Evolutionary conservation across 2,329 filamentous ascomycete genomes (phyloP), one percentile per base, ranked within the genome.

Genomic region (Colletotrichum theobromicola): DNA sequence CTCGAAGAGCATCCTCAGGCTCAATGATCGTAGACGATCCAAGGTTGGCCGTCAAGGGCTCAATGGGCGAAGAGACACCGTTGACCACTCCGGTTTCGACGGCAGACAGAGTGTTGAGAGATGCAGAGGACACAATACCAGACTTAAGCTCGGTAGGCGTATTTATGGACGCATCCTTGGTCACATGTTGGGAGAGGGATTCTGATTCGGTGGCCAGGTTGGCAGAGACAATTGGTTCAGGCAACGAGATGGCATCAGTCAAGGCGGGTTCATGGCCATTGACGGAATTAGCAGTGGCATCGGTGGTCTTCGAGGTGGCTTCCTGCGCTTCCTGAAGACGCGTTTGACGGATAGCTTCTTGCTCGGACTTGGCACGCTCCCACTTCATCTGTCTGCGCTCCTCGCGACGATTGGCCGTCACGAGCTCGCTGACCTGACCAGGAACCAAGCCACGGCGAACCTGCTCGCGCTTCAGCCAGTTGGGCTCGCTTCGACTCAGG

Each of bases 401-500:
- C 77, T 94, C 92, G 80, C 97, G 90, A 75, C 97, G 89, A 78
- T 92, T 89, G 46, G 90, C 89, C 4, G 96, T 99, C 67, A 92
- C 87, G 75, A 97, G 93, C 84, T 98, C 96, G 78, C 94, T 96
- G 57, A 97, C 97, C 77, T 91, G 89, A 28, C 86, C 87, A 35
- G 91, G 89, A 30, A 92, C 85, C 18, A 92, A 84, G 13, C 94
- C 94, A 74, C 89, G 89, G 65, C 93, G 90, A 32, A 93, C 92
- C 83, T 94, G 93, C 83, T 98, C 95, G 76, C 94, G 90, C 77
- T 94, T 94, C 65, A 98, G 84, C 97, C 97, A 99, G 78, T 93
- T 97, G 4, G 96, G 96, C 83, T 99, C 96, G 87, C 96, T 98
- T 79, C 97, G 92, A 86, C 96, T 98, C 73, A 98, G 87, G 79